Base-by-base conservation (phyloP, 1,284 basidiomycete genomes). In the Moesziomyces sp. region DNA sequence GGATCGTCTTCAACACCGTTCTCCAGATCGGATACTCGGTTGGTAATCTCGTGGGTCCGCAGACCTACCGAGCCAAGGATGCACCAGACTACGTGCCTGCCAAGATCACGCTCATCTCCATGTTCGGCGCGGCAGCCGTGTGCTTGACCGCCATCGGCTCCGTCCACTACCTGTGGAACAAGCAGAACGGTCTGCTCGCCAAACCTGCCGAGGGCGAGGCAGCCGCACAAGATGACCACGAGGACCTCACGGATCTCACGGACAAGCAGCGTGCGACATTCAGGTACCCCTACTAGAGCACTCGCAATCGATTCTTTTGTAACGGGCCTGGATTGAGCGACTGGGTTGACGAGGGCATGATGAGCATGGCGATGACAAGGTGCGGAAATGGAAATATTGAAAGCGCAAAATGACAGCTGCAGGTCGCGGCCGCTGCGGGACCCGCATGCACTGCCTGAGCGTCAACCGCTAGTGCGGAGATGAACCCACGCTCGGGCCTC, bases 201-300 rank as follows among this genome's bases (percentile, higher is more conserved):
- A 57, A 58, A 18, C 28, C 23, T 35, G 9, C 48, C 13, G 38
- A 46, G 13, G 45, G 35, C n/a, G 61, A 61, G 5, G 47, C 30
- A 1, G 48, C 43, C 26, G 35, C 48, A 21, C 35, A 35, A 26
- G 64, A 73, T 3, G 58, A 60, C 46, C 30, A 44, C 34, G 58
- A 67, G 18, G 83, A 81, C 50, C 77, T 84, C 38, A 70, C 77
- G 16, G 83, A 84, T 55, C 60, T 74, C 56, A 82, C 83, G 2
- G 83, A 84, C 62, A 76, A 76, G 54, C 73, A 84, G 74, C 70
- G 80, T 26, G 50, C 67, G 18, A 64, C 43, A 21, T 84, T 84
- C 63, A 61, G 81, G 55, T 84, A 83, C 64, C 81, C 83, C 19
- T 78, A 80, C 58, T 83, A 72, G 61, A 40, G 8, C n/a, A 40